Evolutionary conservation across 371 early-diverging fungal genomes (phyloP).

Genomic region (Dichotomocladium elegans): DNA sequence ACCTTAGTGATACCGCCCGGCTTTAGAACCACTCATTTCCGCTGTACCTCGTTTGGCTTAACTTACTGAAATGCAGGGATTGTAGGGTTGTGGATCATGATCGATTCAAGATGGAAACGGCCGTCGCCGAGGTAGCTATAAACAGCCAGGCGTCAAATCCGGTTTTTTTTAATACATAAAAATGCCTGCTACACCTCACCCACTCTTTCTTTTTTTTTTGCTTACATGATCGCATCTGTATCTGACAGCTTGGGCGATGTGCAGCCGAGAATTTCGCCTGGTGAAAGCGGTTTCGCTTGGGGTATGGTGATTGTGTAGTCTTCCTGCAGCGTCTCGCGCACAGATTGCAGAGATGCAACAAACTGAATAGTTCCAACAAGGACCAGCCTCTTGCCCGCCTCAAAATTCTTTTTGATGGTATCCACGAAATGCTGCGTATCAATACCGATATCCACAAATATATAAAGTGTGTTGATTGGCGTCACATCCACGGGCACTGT

Average conservation of each 20-base stretch:
- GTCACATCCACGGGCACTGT: slow-evolving; percentile 94
- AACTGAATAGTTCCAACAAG: slow-evolving; percentile 98
- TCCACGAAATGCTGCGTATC: slow-evolving; percentile 92
- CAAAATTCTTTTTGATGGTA: slow-evolving; percentile 85
- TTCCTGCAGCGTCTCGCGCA: slow-evolving; percentile 57
- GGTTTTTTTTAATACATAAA: no score
- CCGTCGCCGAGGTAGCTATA: slow-evolving; percentile 93
- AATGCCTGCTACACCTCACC: no score
- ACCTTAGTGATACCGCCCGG: slow-evolving; percentile 46
- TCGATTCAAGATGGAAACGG: slow-evolving; percentile 98
- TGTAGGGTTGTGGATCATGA: slow-evolving; percentile 98
- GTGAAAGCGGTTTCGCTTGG: slow-evolving; percentile 94
- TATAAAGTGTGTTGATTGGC: slow-evolving; percentile 94
- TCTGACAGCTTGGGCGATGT: slow-evolving; percentile 89
- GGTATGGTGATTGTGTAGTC: slow-evolving; percentile 77
- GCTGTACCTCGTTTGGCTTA: no score
- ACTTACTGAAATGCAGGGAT: slow-evolving; percentile 82
- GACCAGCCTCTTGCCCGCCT: slow-evolving; percentile 65
- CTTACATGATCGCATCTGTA: slow-evolving; percentile 68
- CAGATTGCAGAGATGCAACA: slow-evolving; percentile 82
- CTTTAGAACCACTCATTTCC: no score
- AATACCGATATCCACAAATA: slow-evolving; percentile 99
- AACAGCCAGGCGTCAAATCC: no score
- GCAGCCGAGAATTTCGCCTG: slow-evolving; percentile 99
- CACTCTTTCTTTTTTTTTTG: not conserved